Percentiles rank a stretch among this genome's conserved stretches.
phyloP scores from a whole-genome alignment of 352 stramenopile species.

The Paralagenidium karlingii region DNA sequence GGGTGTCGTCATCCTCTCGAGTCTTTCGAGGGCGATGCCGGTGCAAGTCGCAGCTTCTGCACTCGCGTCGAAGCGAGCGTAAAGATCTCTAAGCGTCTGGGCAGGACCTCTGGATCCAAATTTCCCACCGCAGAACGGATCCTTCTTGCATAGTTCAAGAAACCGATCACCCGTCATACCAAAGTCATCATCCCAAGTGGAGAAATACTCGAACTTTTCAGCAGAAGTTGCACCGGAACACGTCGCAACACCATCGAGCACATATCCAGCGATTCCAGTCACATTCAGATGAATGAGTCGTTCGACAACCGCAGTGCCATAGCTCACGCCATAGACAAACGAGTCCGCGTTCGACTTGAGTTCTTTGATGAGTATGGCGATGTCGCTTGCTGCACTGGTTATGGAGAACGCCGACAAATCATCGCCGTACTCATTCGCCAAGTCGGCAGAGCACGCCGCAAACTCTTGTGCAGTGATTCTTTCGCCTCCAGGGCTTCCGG shows the following conservation, averaged over 20 bases:
- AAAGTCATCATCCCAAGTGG: slow-evolving; percentile 21
- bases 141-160: slow-evolving; percentile 8
- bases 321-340: slow-evolving; percentile 54
- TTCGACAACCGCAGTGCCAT: slow-evolving; percentile 52
- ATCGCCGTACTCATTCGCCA: slow-evolving; percentile 8
- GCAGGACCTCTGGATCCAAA: slow-evolving; percentile 8
- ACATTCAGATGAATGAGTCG: slow-evolving; percentile 24
- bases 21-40: no score
- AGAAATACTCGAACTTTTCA: slow-evolving; percentile 18
- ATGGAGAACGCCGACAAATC: slow-evolving; percentile 42
- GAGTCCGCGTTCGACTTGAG: slow-evolving; percentile 26
- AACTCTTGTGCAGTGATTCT: slow-evolving; percentile 18
- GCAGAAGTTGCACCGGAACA: slow-evolving; percentile 14
- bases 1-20: no score
- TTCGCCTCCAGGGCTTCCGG: slow-evolving; percentile 15
- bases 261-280: slow-evolving; percentile 24
- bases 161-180: slow-evolving; percentile 17
- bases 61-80: slow-evolving; percentile 11
- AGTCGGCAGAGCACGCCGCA: slow-evolving; percentile 6
- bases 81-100: slow-evolving; percentile 6
- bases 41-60: no score
- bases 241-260: slow-evolving; percentile 42
- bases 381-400: slow-evolving; percentile 41
- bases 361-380: slow-evolving; percentile 33
- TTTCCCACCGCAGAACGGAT: slow-evolving; percentile 6